Conservation (phyloP, 2,329 filamentous ascomycete species). For the Cladobotryum protrusum region DNA sequence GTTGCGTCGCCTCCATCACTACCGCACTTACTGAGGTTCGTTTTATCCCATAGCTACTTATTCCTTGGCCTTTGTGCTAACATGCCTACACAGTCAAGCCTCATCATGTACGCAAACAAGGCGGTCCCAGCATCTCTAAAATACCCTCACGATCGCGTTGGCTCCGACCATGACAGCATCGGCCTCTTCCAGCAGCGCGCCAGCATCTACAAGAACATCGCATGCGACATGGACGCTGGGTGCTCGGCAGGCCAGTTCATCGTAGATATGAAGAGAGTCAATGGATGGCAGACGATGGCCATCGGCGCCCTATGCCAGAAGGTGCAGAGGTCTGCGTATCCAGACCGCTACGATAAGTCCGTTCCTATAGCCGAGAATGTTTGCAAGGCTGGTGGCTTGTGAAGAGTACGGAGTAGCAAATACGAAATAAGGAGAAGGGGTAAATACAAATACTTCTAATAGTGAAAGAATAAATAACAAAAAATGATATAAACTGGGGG, state of each 20-base stretch:
- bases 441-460: too few species aligned
- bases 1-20: conserved; percentile 17
- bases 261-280: conserved; percentile 15
- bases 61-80: background rate
- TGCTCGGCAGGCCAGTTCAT: conserved; percentile 19
- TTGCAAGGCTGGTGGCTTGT: conserved; percentile 16
- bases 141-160: conserved; percentile 15
- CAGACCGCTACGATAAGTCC: conserved; percentile 14
- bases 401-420: background rate
- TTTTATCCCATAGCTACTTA: background rate
- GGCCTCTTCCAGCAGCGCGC: conserved; percentile 21
- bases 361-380: conserved; percentile 13
- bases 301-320: conserved; percentile 18
- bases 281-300: conserved; percentile 16
- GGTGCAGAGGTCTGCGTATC: conserved; percentile 18
- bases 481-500: conserved; percentile 12
- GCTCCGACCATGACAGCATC: conserved; percentile 18
- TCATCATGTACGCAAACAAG: conserved; percentile 17
- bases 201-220: conserved; percentile 16
- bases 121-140: conserved; percentile 15
- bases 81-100: conserved; percentile 11
- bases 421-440: too few species aligned
- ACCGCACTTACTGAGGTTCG: conserved; percentile 18
- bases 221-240: conserved; percentile 17
- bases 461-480: background rate